Percentiles rank a stretch among this genome's conserved stretches.
Evolutionary conservation across 306 rosid genomes (phyloP).

Genomic region (Lathyrus oleraceus): DNA sequence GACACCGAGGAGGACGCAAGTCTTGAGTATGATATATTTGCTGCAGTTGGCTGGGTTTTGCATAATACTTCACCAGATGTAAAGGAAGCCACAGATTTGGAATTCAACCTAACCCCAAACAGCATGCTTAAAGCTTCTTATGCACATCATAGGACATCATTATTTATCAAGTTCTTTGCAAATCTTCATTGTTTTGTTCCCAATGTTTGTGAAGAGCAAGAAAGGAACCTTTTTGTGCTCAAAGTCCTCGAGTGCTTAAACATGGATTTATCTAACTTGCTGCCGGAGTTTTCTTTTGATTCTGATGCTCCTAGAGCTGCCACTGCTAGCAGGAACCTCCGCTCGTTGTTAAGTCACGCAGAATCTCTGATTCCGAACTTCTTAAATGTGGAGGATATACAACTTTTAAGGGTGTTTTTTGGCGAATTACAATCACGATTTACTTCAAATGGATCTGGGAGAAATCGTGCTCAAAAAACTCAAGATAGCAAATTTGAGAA

Average conservation of each 20-base stretch:
- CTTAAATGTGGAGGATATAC: slow-evolving; percentile 83
- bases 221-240: slow-evolving; percentile 77
- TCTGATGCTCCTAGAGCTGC: slow-evolving; percentile 64
- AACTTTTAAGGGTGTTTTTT: slow-evolving; percentile 76
- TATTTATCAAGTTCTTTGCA: slow-evolving; percentile 92
- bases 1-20: slow-evolving; percentile 76
- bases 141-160: slow-evolving; percentile 85
- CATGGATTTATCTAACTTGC: slow-evolving; percentile 57
- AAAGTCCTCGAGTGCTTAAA: slow-evolving; percentile 84
- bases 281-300: slow-evolving; percentile 69
- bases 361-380: slow-evolving; percentile 85
- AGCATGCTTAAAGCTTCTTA: slow-evolving; percentile 70
- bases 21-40: slow-evolving; percentile 78
- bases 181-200: slow-evolving; percentile 98
- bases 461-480: slow-evolving; percentile 52
- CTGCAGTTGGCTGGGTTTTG: slow-evolving; percentile 90
- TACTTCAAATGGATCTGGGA: slow-evolving; percentile 55
- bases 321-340: slow-evolving; percentile 70
- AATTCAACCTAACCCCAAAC: slow-evolving; percentile 52
- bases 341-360: slow-evolving; percentile 87
- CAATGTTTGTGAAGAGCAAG: slow-evolving; percentile 87
- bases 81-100: slow-evolving; percentile 46
- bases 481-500: slow-evolving; percentile 59
- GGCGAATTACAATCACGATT: slow-evolving; percentile 62
- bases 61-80: slow-evolving; percentile 53